Percentiles rank a stretch among this genome's conserved stretches.
Evolutionary conservation across 495 filamentous ascomycete species (phyloP).

Genomic region (Amniculicola lignicola): DNA sequence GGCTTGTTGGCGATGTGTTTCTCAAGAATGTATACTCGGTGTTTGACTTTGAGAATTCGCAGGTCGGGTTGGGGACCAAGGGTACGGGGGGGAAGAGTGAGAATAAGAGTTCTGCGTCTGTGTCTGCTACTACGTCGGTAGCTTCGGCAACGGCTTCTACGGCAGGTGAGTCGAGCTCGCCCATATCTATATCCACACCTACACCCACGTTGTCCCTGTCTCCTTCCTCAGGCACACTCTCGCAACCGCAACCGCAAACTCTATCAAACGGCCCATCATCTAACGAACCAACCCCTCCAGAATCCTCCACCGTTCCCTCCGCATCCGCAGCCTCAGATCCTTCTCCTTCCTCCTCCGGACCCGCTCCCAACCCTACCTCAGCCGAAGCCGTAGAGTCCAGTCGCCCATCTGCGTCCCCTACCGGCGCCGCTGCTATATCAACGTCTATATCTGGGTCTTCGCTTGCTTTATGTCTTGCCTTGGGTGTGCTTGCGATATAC

Average conservation of each 20-base stretch:
- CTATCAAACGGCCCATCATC: no score
- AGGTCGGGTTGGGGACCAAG: constrained; percentile 34
- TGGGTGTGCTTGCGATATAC: constrained; percentile 2
- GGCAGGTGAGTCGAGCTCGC: constrained; percentile 4
- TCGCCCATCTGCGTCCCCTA: background rate
- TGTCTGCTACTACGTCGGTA: background rate
- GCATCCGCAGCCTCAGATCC: no score
- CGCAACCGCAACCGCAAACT: no score
- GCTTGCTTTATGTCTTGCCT: constrained; percentile 2
- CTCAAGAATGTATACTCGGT: constrained; percentile 88
- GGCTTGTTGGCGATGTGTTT: constrained; percentile 81
- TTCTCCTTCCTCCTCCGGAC: no score
- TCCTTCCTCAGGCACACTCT: no score
- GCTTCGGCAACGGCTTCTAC: background rate
- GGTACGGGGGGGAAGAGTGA: background rate
- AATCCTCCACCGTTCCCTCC: no score
- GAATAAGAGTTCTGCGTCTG: background rate
- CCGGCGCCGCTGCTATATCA: background rate
- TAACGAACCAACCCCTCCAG: no score
- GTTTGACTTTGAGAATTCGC: constrained; percentile 60
- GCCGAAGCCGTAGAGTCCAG: background rate
- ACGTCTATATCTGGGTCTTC: background rate
- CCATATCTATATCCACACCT: background rate
- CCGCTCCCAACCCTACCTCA: background rate
- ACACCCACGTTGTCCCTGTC: no score